Evolutionary conservation across 768 basidiomycete species (phyloP), one percentile per base, ranked within the genome.

Genomic region (Pleurotus giganteus): DNA sequence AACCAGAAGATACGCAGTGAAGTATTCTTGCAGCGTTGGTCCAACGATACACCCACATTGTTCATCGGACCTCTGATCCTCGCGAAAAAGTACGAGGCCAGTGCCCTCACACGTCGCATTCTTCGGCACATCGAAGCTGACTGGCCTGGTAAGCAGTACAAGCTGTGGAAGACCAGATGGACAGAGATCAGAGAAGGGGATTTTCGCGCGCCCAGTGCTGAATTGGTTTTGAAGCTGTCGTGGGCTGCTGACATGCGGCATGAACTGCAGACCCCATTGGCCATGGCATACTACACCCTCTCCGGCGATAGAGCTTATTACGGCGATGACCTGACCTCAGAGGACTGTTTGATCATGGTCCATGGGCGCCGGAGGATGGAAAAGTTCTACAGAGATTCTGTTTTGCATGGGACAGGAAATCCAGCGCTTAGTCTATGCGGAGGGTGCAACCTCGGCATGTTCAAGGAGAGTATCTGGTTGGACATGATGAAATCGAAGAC

Each of bases 41-140:
- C 41, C 11, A 21, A n/a, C 17, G 26, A 24, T 8, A 31, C 56
- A 2, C 17, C 27, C 29, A 17, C 4, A 4, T 13, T 32, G 17
- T 29, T 57, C 19, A 26, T 26, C 8, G 56, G 56, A 4, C 32
- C 56, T 2, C 42, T 53, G 4, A 36, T 54, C 4, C 56, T 57
- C 9, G 56, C 56, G 3, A 44, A 21, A 8, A 57, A 57, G 43
- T 57, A 57, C 19, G 24, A 57, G n/a, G 56, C 51, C 7, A 7
- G 39, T 8, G 31, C 27, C 12, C 17, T 53, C 21, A 26, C 19
- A 34, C 19, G 21, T 19, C 56, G 37, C 24, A 57, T 53, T 17
- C 24, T 53, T 19, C n/a, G 21, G 19, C 53, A 44, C 29, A 34
- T 57, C 13, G 24, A 44, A 7, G 24, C 11, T 4, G 27, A 53